Percentiles rank a stretch among this genome's conserved stretches.
Conservation (phyloP, 352 stramenopile species). For the Globisporangium cylindrosporum region DNA sequence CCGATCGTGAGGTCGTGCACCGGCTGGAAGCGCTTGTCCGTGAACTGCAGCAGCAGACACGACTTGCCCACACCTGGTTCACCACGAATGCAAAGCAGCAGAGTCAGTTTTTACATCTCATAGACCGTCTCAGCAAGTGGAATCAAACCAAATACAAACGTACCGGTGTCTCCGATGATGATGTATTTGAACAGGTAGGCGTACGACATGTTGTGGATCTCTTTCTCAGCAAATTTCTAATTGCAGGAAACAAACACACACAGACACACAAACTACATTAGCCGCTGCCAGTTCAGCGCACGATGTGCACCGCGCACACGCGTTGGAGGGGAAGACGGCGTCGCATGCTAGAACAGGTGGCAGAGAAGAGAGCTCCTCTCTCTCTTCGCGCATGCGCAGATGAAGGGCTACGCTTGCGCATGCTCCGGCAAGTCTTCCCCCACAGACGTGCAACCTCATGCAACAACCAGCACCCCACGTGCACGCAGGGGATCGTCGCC, state of each 20-base stretch:
- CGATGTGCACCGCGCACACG: background rate
- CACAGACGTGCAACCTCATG: background rate
- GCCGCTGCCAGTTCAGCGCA: background rate
- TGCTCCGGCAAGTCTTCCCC: background rate
- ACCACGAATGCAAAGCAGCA: background rate
- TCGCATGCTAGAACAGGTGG: background rate
- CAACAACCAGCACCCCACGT: background rate
- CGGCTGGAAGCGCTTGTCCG: conserved; percentile 99
- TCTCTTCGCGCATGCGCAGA: background rate
- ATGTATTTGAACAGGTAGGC: conserved; percentile 98
- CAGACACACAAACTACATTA: background rate
- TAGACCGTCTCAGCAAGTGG: background rate
- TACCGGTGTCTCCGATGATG: conserved; percentile 98
- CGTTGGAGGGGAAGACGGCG: background rate
- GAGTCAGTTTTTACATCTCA: background rate
- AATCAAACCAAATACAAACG: background rate
- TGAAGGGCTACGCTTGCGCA: background rate
- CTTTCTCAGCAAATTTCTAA: background rate
- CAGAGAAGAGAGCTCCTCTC: background rate
- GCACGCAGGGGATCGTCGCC: background rate
- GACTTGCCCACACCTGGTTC: conserved; percentile 97
- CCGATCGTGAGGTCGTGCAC: conserved; percentile 99
- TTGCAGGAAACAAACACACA: background rate
- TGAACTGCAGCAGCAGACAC: conserved; percentile 99
- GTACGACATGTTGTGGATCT: conserved; percentile 85